These are phyloP conservation scores for Diversispora epigaea DNA, from an alignment of 192 early-diverging fungal species.

Conservation along the genomic window DNA sequence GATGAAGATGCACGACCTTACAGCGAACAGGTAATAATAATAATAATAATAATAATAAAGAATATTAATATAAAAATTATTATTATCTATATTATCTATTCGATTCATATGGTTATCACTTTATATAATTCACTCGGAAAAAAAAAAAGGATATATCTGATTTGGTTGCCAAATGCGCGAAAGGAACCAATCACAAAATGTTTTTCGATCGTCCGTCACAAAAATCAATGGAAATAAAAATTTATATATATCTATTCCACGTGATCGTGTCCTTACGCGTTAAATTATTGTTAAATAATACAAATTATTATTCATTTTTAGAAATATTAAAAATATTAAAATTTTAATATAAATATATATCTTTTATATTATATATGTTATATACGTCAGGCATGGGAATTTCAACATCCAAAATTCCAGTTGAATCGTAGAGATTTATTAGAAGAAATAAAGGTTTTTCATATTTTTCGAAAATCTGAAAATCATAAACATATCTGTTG, in stretches of 20 bases:
- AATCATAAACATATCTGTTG: background rate
- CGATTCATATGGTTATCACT: no score
- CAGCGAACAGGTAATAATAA: constrained; percentile 40
- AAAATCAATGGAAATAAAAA: no score
- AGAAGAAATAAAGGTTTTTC: constrained; percentile 53
- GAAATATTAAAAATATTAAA: constrained; percentile 5
- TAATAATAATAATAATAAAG: background rate
- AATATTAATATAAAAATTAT: no score
- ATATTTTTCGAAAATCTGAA: background rate
- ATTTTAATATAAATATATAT: background rate
- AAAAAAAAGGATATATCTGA: no score
- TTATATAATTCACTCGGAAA: no score
- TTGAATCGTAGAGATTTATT: constrained; percentile 51
- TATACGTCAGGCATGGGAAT: constrained; percentile 58
- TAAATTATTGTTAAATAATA: no score
- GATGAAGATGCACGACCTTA: constrained; percentile 40
- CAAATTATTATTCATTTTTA: background rate
- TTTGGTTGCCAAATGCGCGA: no score
- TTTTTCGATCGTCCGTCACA: no score
- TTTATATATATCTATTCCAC: no score
- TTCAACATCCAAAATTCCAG: constrained; percentile 65
- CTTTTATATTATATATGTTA: constrained; percentile 12
- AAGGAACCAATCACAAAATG: no score
- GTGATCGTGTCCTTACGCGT: background rate
- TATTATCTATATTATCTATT: no score